Evolutionary conservation across 75 land plant genomes (phyloP).

Genomic region (Pseudotsuga menziesii): DNA sequence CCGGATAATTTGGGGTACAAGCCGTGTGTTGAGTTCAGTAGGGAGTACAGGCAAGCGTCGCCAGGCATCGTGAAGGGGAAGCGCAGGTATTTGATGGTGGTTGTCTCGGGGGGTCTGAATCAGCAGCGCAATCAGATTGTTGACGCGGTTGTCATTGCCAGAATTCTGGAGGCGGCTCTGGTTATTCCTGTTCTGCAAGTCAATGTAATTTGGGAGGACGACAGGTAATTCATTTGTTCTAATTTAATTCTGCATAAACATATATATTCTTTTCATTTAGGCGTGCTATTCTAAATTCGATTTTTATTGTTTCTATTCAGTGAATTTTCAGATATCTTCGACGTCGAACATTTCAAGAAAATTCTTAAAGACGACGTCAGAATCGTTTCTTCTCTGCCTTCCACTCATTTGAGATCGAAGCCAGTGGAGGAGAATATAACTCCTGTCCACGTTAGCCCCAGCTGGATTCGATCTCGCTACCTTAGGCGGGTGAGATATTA

Average conservation of each 20-base stretch:
- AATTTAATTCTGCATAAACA: too few relatives aligned
- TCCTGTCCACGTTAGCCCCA: constrained; percentile 53
- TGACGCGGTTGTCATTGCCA: constrained; percentile 88
- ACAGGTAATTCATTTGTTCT: constrained; percentile 5
- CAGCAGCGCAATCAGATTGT: constrained; percentile 92
- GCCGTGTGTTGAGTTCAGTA: constrained; percentile 60
- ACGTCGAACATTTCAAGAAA: constrained; percentile 66
- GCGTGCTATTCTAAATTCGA: too few relatives aligned
- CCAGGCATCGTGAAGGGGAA: constrained; percentile 5
- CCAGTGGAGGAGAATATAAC: constrained; percentile 49
- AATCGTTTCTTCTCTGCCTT: constrained; percentile 66
- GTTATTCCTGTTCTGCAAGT: constrained; percentile 87
- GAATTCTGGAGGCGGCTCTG: constrained; percentile 79
- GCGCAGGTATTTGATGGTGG: constrained; percentile 76
- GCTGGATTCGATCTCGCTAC: constrained; percentile 64
- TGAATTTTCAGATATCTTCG: constrained; percentile 80
- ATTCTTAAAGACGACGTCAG: constrained; percentile 55
- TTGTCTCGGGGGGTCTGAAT: constrained; percentile 79
- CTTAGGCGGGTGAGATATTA: constrained; percentile 41
- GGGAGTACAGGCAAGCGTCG: constrained; percentile 31
- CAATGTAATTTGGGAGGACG: constrained; percentile 79
- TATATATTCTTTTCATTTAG: too few relatives aligned
- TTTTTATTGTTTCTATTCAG: constrained; percentile 22
- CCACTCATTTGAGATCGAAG: constrained; percentile 59
- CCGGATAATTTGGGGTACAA: constrained; percentile 66